phyloP scores from a whole-genome alignment of 106 monocot genomes.

The Dendrobium nobile region DNA sequence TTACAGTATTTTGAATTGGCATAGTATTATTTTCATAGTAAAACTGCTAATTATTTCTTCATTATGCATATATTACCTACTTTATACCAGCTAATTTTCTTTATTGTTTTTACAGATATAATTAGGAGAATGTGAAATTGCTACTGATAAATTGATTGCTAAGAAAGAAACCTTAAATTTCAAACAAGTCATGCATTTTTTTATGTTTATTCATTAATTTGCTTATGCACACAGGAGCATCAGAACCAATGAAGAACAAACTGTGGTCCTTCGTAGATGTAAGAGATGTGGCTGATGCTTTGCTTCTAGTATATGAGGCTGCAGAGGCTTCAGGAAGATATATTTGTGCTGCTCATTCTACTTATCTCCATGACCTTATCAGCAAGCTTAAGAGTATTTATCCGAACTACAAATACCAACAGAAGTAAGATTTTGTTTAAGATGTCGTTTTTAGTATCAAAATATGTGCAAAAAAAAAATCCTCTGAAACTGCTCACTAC shows the following conservation, averaged over 20 bases:
- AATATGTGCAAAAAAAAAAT: neutral
- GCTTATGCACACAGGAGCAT: neutral
- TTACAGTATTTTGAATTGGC: too few relatives aligned
- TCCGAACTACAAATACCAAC: slow-evolving; percentile 49
- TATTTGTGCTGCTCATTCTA: slow-evolving; percentile 25
- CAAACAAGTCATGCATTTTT: neutral
- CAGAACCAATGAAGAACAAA: slow-evolving; percentile 15
- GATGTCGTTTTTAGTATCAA: neutral
- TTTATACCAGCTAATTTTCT: neutral
- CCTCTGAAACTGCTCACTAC: neutral
- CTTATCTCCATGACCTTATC: slow-evolving; percentile 22
- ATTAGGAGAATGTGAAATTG: neutral
- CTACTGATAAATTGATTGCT: neutral
- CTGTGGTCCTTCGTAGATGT: slow-evolving; percentile 39
- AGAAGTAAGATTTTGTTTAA: slow-evolving; percentile 19
- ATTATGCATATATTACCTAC: neutral
- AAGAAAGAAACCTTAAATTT: neutral
- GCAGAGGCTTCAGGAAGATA: slow-evolving; percentile 55
- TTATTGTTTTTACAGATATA: neutral
- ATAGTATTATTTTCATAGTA: too few relatives aligned
- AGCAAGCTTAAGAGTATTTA: slow-evolving; percentile 46
- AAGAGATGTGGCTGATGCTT: slow-evolving; percentile 66
- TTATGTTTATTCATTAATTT: neutral
- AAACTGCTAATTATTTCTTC: too few relatives aligned
- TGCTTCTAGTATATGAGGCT: slow-evolving; percentile 57